Evolutionary conservation across 2,329 filamentous ascomycete species (phyloP), one percentile per base, ranked within the genome.

Genomic region (Trichoderma pleuroti): DNA sequence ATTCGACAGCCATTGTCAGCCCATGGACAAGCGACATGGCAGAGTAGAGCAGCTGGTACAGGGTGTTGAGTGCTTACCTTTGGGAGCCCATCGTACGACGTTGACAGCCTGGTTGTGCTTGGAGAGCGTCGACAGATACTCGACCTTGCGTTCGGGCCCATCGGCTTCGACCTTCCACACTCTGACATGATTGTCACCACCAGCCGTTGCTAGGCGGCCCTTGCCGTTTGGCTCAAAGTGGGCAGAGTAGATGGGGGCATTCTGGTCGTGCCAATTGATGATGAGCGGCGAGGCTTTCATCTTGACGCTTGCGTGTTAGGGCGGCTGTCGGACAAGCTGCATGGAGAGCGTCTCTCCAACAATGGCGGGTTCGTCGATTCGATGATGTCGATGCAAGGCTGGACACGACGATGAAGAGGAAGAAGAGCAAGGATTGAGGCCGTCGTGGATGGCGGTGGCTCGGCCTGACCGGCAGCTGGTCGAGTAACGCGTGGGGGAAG

Each of bases 61-160:
- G 42, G 21, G 9, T 52, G 18, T 21, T 18, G 18, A 34, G 66
- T 57, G 76, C 84, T 71, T 86, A 97, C 94, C 95, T 87, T 93
- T 93, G 28, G 96, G 96, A 76, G 93, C 93, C 90, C 96, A 99
- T 77, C 96, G 90, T 66, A 99, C 96, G 49, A 99, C 96, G 84
- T 99, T 99, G 76, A 99, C 96, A 57, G 96, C 94, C 81, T 98
- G 95, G 26, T 94, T 97, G 82, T 99, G 96, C 80, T 97, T 98
- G 72, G 90, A 86, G 68, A 99, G 87, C 3, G 95, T 98, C 16
- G 94, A 94, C 42, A 99, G 86, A 80, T 98, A 99, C 71, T 93
- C 92, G 74, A 97, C 93, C 78, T 92, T 97, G 72, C 93, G 88
- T 76, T 97, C 93, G 73, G 97, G 93, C 49, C 93, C 94, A 72